A percentile compares a stretch with the other conserved stretches of the same genome.
Conservation (phyloP, 345 rosid species). For the Psidium friedrichsthalianum region DNA sequence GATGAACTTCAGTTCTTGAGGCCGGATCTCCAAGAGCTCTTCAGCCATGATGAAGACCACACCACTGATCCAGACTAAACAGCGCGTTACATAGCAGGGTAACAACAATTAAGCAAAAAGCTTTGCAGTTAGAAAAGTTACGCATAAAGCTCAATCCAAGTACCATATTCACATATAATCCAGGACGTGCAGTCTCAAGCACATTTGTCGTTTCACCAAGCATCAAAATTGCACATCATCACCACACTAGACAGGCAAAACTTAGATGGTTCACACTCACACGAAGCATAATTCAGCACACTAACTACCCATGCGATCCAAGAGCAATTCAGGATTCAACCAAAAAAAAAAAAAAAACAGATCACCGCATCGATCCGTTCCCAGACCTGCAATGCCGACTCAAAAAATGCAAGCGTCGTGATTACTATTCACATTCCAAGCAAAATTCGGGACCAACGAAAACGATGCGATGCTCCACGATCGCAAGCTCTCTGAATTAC, state of each 20-base stretch:
- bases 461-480: neutral
- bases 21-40: slow-evolving; percentile 39
- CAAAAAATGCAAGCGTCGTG: neutral
- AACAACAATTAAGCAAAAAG: neutral
- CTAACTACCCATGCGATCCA: neutral
- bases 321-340: neutral
- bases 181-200: neutral
- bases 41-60: slow-evolving; percentile 7
- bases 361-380: neutral
- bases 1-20: slow-evolving; percentile 27
- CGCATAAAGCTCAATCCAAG: neutral
- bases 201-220: neutral
- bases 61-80: neutral
- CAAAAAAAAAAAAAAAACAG: neutral
- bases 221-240: neutral
- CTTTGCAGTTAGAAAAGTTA: neutral
- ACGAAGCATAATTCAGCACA: neutral
- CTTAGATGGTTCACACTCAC: neutral
- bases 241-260: neutral
- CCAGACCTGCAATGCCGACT: neutral
- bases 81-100: neutral
- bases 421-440: neutral
- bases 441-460: neutral
- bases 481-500: neutral
- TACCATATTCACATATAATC: neutral